These are phyloP conservation scores for Naganishia onofrii DNA, from an alignment of 768 basidiomycete genomes.

Conservation along the genomic window DNA sequence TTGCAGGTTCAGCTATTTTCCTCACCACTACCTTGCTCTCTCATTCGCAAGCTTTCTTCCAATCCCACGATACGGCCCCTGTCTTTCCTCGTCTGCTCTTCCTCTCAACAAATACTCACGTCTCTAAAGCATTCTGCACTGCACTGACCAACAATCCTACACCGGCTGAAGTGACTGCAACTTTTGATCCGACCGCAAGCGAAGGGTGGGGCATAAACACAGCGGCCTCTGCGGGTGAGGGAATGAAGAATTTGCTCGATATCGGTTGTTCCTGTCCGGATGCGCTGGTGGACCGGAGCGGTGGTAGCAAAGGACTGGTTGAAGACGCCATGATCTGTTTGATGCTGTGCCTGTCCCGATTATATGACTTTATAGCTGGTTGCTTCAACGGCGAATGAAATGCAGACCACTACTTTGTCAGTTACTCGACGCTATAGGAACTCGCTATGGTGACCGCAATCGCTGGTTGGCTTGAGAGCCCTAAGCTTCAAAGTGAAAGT, in stretches of 20 bases:
- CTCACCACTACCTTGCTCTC: background rate
- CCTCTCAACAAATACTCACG: constrained; percentile 36
- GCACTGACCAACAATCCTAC: constrained; percentile 56
- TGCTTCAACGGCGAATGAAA: background rate
- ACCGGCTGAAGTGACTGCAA: constrained; percentile 50
- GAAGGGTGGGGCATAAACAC: constrained; percentile 45
- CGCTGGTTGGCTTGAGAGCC: too few species aligned
- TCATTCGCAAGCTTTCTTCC: background rate
- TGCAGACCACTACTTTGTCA: background rate
- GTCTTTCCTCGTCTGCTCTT: background rate
- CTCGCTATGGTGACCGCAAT: background rate
- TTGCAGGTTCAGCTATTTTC: constrained; percentile 13
- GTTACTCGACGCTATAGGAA: background rate
- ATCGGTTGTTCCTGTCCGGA: constrained; percentile 19
- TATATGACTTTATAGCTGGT: background rate
- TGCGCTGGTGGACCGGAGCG: constrained; percentile 34
- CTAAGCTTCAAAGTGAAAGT: too few species aligned
- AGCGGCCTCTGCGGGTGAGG: constrained; percentile 39
- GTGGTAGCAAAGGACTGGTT: constrained; percentile 41
- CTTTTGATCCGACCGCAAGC: constrained; percentile 43
- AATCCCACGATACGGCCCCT: too few species aligned
- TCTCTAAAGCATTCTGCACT: constrained; percentile 73
- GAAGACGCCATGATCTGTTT: constrained; percentile 5
- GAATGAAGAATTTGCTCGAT: constrained; percentile 40
- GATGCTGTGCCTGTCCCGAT: too few species aligned